Evolutionary conservation across 1,284 basidiomycete species (phyloP).

Genomic region (Pyrrhoderma noxium): DNA sequence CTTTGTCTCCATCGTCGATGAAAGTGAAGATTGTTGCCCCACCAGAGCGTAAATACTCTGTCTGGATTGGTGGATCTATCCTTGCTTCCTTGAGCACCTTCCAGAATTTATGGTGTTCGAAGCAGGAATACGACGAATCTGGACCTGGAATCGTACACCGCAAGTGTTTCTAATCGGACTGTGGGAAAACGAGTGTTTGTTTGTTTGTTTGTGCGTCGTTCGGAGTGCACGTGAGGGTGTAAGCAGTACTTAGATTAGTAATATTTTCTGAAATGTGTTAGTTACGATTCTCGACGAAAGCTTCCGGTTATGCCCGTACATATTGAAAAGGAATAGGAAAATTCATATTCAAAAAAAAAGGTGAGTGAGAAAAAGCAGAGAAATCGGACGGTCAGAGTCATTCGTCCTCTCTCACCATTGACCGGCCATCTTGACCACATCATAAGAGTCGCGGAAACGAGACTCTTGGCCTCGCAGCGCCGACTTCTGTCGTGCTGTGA

Average conservation of each 20-base stretch:
- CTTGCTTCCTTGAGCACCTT: conserved; percentile 94
- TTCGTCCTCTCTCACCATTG: too few species aligned
- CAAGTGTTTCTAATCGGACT: conserved; percentile 36
- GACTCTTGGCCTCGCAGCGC: too few species aligned
- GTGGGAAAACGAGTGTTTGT: not conserved
- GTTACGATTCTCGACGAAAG: too few species aligned
- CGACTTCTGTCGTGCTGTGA: too few species aligned
- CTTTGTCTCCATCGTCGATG: conserved; percentile 80
- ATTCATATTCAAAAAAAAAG: too few species aligned
- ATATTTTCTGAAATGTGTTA: too few species aligned
- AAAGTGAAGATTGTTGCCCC: conserved; percentile 96
- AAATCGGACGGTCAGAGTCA: too few species aligned
- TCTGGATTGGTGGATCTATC: conserved; percentile 99
- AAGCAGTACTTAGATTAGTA: not conserved
- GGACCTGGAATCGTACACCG: conserved; percentile 83
- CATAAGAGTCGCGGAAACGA: too few species aligned
- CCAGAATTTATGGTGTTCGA: conserved; percentile 92
- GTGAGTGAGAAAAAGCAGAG: too few species aligned
- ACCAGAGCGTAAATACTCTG: conserved; percentile 90
- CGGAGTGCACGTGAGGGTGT: not conserved
- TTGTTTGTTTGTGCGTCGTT: conserved; percentile 1
- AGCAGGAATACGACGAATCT: conserved; percentile 89
- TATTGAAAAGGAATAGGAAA: too few species aligned
- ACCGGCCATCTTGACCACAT: too few species aligned
- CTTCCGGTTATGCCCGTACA: too few species aligned